These are phyloP conservation scores for Funneliformis caledonium DNA, from an alignment of 371 early-diverging fungal species.

Conservation along the genomic window DNA sequence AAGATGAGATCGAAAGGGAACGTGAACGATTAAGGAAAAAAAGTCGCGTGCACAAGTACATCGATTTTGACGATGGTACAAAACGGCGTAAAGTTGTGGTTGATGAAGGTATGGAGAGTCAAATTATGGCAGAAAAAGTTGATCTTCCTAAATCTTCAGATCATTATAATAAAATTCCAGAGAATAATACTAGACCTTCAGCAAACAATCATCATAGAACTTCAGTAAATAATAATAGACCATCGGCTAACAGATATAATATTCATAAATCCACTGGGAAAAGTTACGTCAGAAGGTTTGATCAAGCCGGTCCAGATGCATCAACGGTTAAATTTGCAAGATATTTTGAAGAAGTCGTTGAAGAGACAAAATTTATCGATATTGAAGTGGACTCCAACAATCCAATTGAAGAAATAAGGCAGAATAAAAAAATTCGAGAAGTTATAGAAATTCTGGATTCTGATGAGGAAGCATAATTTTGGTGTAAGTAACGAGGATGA, in stretches of 20 bases:
- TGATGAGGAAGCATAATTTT: neutral
- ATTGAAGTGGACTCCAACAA: neutral
- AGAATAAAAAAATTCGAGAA: neutral
- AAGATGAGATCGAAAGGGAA: neutral
- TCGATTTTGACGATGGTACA: neutral
- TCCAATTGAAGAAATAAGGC: neutral
- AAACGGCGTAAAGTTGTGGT: neutral
- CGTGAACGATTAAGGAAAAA: neutral
- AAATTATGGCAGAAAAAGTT: too few relatives aligned
- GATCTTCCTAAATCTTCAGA: too few relatives aligned
- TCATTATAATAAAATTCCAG: neutral
- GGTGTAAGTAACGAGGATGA: neutral
- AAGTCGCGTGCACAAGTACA: neutral
- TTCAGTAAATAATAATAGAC: neutral
- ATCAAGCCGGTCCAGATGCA: neutral
- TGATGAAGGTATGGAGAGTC: too few relatives aligned
- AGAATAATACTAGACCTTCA: neutral
- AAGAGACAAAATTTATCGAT: neutral
- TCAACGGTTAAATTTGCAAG: neutral
- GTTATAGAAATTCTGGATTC: neutral
- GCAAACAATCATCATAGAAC: neutral
- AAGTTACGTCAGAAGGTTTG: neutral
- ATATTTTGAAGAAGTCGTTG: neutral
- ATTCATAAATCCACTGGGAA: neutral
- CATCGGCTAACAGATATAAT: too few relatives aligned